These are phyloP conservation scores for Elaeis oleifera DNA, from an alignment of 202 grass and related monocot species.

Conservation along the genomic window DNA sequence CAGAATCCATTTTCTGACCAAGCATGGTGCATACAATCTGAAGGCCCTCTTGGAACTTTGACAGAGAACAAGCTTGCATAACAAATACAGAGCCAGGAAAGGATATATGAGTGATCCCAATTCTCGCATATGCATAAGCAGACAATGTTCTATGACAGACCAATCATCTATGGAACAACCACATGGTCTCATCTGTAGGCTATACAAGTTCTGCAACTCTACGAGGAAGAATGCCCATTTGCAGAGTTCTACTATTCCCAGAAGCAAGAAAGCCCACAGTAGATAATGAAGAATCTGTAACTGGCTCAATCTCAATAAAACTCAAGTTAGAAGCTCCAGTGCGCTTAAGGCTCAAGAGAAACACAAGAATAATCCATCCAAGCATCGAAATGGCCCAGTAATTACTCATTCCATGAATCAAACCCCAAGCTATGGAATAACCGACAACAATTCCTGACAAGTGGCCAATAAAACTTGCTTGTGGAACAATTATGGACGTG, in stretches of 20 bases:
- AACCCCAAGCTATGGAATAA: conserved; percentile 80
- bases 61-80: no score
- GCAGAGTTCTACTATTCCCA: conserved; percentile 44
- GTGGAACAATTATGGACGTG: conserved; percentile 91
- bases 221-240: conserved; percentile 41
- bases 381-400: conserved; percentile 88
- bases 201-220: conserved; percentile 66
- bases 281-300: conserved; percentile 44
- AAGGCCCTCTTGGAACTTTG: no score
- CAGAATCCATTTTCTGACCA: no score
- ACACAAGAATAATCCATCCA: conserved; percentile 70
- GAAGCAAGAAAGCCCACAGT: conserved; percentile 46
- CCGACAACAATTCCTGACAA: conserved; percentile 78
- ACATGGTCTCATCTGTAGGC: conserved; percentile 1
- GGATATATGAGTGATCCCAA: no score
- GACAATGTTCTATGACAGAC: no score
- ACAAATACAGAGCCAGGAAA: no score
- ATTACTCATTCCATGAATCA: conserved; percentile 97
- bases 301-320: conserved; percentile 78
- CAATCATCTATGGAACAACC: no score
- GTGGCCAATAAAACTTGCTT: conserved; percentile 95
- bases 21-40: no score
- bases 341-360: conserved; percentile 76
- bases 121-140: no score
- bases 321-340: conserved; percentile 54